Evolutionary conservation across 208 protist genomes (phyloP).

Genomic region (Crithidia acanthocephali): DNA sequence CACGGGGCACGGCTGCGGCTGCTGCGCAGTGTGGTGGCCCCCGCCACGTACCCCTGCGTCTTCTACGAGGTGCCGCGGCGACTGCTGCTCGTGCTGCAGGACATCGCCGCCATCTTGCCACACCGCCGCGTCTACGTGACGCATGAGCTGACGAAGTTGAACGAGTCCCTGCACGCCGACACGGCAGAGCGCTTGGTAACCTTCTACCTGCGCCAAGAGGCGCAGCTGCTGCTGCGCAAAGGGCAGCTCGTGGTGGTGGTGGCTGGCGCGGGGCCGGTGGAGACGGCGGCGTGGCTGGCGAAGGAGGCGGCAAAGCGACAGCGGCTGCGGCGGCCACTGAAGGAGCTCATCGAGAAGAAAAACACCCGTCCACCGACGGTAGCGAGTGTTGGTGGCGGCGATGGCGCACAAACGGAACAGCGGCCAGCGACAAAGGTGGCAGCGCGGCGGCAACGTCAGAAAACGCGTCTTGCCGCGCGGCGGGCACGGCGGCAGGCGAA

Average conservation of each 20-base stretch:
- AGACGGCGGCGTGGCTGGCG: conserved; percentile 66
- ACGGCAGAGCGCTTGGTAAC: conserved; percentile 65
- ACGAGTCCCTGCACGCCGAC: conserved; percentile 90
- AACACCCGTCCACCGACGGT: no score
- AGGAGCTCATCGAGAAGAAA: conserved; percentile 35
- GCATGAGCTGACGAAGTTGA: conserved; percentile 92
- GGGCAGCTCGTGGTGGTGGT: conserved; percentile 88
- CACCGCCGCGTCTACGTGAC: conserved; percentile 75
- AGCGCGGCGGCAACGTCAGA: conserved; percentile 3
- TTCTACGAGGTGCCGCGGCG: conserved; percentile 91
- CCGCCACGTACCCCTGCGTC: conserved; percentile 71
- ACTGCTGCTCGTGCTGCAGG: conserved; percentile 77
- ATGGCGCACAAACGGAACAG: no score
- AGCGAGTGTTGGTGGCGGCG: not conserved
- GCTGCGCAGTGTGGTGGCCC: conserved; percentile 64
- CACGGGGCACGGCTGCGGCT: conserved; percentile 69
- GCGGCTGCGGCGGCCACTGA: conserved; percentile 52
- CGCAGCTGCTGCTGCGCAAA: conserved; percentile 68
- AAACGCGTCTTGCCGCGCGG: conserved; percentile 17
- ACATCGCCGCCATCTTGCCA: conserved; percentile 79
- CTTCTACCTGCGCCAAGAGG: conserved; percentile 82
- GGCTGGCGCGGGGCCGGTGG: conserved; percentile 62
- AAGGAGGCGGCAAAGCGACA: conserved; percentile 60
- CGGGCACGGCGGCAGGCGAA: conserved; percentile 33
- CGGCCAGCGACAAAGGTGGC: not conserved